Conservation (phyloP, 495 filamentous ascomycete genomes). For the Aspergillus asperescens region DNA sequence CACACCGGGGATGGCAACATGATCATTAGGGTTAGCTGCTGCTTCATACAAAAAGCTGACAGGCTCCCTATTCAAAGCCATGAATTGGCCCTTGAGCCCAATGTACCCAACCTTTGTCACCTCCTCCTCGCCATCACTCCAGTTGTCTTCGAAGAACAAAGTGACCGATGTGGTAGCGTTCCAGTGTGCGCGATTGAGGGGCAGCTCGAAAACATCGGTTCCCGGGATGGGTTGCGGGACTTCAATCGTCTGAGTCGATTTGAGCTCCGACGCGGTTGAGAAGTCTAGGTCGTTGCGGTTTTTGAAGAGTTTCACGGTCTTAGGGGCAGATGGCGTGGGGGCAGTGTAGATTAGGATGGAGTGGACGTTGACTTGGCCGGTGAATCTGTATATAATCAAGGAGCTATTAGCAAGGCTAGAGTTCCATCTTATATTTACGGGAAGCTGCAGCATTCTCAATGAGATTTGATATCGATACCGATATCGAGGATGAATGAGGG, state of each 20-base stretch:
- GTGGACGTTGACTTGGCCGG: conserved; percentile 87
- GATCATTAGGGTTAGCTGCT: conserved; percentile 85
- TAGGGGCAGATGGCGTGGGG: conserved; percentile 63
- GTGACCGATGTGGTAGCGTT: conserved; percentile 68
- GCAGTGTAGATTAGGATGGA: conserved; percentile 78
- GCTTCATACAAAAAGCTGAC: conserved; percentile 86
- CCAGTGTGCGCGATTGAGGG: conserved; percentile 83
- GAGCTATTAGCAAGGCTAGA: not conserved
- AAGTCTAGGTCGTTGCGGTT: conserved; percentile 90
- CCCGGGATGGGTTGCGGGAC: conserved; percentile 61
- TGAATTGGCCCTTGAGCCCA: conserved; percentile 90
- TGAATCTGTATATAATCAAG: conserved; percentile 59
- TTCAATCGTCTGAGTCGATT: conserved; percentile 70
- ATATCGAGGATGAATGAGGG: not conserved
- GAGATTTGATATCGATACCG: conserved; percentile 2
- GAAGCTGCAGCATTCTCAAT: not conserved
- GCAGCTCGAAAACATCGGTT: conserved; percentile 75
- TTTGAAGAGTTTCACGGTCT: conserved; percentile 74
- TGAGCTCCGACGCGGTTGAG: conserved; percentile 57
- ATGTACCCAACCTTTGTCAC: conserved; percentile 75
- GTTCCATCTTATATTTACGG: not conserved
- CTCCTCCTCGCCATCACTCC: conserved; percentile 64
- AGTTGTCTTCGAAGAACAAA: conserved; percentile 72
- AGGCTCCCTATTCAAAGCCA: conserved; percentile 76
- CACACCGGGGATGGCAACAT: conserved; percentile 51